A percentile compares a stretch with the other conserved stretches of the same genome.
phyloP scores from a whole-genome alignment of 2,329 filamentous ascomycete species.

The Fusarium pseudonygamai region DNA sequence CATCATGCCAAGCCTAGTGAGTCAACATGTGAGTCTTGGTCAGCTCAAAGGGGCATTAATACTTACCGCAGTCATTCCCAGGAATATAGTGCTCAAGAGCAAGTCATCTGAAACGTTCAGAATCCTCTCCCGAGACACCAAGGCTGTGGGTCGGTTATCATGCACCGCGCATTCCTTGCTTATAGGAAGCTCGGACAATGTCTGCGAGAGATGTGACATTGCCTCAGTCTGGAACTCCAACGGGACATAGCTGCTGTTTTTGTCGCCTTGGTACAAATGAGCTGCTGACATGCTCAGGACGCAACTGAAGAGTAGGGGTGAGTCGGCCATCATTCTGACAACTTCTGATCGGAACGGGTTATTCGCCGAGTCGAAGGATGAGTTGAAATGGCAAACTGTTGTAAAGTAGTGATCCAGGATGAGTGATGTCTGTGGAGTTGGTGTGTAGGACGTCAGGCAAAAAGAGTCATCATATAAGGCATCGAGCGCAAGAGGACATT shows the following conservation, averaged over 20 bases:
- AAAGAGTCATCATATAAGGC: neutral
- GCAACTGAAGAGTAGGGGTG: constrained; percentile 8
- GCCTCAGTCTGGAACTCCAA: constrained; percentile 27
- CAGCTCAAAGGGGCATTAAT: rapidly evolving
- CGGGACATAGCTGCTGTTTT: neutral
- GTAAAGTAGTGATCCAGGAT: constrained; percentile 27
- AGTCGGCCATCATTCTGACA: constrained; percentile 11
- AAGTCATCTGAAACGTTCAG: constrained; percentile 15
- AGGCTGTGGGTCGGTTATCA: neutral
- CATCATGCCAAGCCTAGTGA: constrained; percentile 22
- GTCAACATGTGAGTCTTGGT: neutral
- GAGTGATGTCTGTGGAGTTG: neutral
- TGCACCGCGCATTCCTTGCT: neutral
- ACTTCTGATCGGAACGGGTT: constrained; percentile 32
- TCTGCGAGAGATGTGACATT: constrained; percentile 11
- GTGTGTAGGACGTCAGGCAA: neutral
- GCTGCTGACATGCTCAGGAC: constrained; percentile 32
- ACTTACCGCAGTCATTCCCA: constrained; percentile 29
- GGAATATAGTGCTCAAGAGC: constrained; percentile 12
- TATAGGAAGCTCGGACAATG: neutral
- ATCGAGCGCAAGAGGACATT: neutral
- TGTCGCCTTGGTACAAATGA: constrained; percentile 20
- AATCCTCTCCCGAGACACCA: neutral
- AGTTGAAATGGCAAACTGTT: constrained; percentile 19
- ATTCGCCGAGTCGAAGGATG: constrained; percentile 11